Percentiles rank a stretch among this genome's conserved stretches.
These are phyloP conservation scores for Populus trichocarpa DNA, from an alignment of 441 rosid species.

Conservation along the genomic window DNA sequence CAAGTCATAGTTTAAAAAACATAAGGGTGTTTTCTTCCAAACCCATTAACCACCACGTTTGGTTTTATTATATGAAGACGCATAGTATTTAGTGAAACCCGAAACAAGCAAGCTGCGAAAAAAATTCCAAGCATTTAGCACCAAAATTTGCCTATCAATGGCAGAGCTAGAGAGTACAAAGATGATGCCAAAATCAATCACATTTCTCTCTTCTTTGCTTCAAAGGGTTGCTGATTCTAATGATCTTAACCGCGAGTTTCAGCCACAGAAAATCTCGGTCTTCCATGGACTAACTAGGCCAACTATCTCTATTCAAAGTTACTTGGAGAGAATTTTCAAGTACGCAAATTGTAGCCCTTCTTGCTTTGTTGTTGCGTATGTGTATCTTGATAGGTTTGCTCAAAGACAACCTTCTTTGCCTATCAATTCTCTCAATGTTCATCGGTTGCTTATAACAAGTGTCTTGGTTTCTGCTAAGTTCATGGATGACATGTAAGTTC, in stretches of 20 bases:
- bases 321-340: conserved; percentile 74
- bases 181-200: conserved; percentile 55
- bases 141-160: conserved; percentile 29
- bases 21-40: conserved; percentile 10
- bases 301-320: conserved; percentile 61
- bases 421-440: conserved; percentile 77
- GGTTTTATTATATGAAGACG: conserved; percentile 28
- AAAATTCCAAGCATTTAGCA: conserved; percentile 1
- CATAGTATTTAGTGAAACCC: conserved; percentile 4
- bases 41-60: conserved; percentile 21
- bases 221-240: conserved; percentile 68
- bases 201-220: conserved; percentile 67
- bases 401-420: conserved; percentile 72
- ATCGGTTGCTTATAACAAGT: conserved; percentile 83
- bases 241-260: conserved; percentile 40
- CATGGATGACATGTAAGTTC: conserved; percentile 84
- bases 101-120: conserved; percentile 11
- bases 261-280: conserved; percentile 52
- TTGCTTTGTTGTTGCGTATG: conserved; percentile 81
- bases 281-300: conserved; percentile 78
- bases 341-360: conserved; percentile 89
- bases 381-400: conserved; percentile 78
- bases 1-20: conserved; percentile 21
- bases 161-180: conserved; percentile 51
- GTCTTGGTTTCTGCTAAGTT: conserved; percentile 88